A percentile compares a stretch with the other conserved stretches of the same genome.
Evolutionary conservation across 2,329 filamentous ascomycete species (phyloP).

Genomic region (Colletotrichum chrysophilum): DNA sequence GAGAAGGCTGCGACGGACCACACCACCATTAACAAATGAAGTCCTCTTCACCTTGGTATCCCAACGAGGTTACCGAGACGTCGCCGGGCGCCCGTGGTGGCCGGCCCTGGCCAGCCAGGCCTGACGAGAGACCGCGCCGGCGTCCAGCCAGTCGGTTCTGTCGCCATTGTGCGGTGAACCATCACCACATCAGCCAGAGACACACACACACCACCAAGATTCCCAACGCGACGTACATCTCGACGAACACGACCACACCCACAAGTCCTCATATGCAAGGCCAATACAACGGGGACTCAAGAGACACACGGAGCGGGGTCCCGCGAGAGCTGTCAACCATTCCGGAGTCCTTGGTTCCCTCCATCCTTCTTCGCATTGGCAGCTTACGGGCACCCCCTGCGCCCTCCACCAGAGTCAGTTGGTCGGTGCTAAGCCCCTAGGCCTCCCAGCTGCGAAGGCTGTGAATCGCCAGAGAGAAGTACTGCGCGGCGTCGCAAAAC

Average conservation of each 20-base stretch:
- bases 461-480: neutral
- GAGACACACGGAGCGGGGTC: neutral
- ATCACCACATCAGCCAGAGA: neutral
- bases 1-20: constrained; percentile 8
- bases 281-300: neutral
- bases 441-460: neutral
- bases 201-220: neutral
- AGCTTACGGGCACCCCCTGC: constrained; percentile 11
- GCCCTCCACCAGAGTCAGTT: constrained; percentile 1
- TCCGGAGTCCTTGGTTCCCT: constrained; percentile 9
- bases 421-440: neutral
- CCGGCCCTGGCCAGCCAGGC: neutral
- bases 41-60: neutral
- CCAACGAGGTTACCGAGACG: neutral
- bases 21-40: neutral
- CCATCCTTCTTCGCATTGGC: constrained; percentile 7
- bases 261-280: neutral
- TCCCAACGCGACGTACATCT: neutral
- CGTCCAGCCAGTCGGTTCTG: constrained; percentile 5
- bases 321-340: neutral
- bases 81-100: neutral
- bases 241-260: neutral
- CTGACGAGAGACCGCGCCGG: neutral
- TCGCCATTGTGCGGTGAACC: neutral
- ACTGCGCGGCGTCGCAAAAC: neutral